phyloP scores from a whole-genome alignment of 176 grass and related monocot species.

The Rhynchospora tenuis region DNA sequence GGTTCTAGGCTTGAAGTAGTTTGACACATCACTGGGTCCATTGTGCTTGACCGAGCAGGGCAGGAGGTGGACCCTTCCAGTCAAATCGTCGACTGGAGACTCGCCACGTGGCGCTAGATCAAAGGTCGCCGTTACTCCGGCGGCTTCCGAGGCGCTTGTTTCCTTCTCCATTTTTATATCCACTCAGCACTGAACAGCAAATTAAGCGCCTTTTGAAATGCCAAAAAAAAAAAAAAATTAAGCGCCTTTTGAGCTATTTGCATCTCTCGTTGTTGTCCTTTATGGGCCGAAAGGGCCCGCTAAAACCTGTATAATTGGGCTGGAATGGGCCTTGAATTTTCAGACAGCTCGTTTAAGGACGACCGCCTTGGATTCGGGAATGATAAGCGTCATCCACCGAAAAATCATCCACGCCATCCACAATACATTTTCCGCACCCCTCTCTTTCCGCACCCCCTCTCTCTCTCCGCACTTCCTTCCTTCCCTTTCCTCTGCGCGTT shows the following conservation, averaged over 20 bases:
- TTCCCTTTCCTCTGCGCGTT: too few species aligned
- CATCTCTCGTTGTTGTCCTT: neutral
- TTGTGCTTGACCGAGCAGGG: slow-evolving; percentile 75
- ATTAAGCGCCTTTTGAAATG: neutral
- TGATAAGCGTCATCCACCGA: too few species aligned
- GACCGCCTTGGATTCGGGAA: too few species aligned
- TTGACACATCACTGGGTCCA: slow-evolving; percentile 48
- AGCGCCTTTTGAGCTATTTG: neutral
- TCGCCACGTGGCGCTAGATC: slow-evolving; percentile 28
- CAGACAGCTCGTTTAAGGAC: neutral
- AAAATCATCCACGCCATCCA: too few species aligned
- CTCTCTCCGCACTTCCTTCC: too few species aligned
- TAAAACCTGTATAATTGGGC: too few species aligned
- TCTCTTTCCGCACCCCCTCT: too few species aligned
- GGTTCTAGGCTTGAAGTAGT: slow-evolving; percentile 82
- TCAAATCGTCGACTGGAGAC: slow-evolving; percentile 28
- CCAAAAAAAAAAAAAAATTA: too few species aligned
- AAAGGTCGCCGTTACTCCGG: slow-evolving; percentile 37
- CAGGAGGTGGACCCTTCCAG: slow-evolving; percentile 51
- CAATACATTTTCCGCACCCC: too few species aligned
- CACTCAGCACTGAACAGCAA: neutral
- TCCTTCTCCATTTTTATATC: slow-evolving; percentile 2
- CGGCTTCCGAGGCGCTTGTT: slow-evolving; percentile 11
- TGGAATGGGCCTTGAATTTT: neutral
- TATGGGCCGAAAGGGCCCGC: too few species aligned